Evolutionary conservation across 371 early-diverging fungal species (phyloP).

Genomic region (Mortierella sp.): DNA sequence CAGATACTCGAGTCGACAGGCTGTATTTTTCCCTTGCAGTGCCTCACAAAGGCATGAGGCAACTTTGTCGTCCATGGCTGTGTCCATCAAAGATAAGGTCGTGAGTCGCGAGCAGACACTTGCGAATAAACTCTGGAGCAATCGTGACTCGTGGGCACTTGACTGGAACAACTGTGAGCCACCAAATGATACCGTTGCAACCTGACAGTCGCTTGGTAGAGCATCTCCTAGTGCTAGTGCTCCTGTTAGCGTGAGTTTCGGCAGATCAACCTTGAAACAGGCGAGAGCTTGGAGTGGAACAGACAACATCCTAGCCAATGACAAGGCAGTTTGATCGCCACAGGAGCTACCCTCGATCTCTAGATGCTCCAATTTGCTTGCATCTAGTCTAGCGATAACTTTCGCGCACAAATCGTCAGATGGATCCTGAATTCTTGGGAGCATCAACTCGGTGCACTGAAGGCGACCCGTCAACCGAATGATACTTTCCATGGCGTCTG

Average conservation of each 20-base stretch:
- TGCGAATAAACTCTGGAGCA: slow-evolving; percentile 15
- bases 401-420: slow-evolving; percentile 30
- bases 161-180: slow-evolving; percentile 23
- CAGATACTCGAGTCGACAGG: slow-evolving; percentile 23
- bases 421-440: slow-evolving; percentile 18
- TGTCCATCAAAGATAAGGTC: slow-evolving; percentile 18
- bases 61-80: slow-evolving; percentile 28
- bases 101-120: slow-evolving; percentile 19
- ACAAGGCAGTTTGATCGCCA: slow-evolving; percentile 39
- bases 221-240: slow-evolving; percentile 21
- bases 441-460: slow-evolving; percentile 22
- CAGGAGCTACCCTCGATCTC: slow-evolving; percentile 30
- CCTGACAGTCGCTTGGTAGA: slow-evolving; percentile 13
- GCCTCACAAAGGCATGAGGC: slow-evolving; percentile 23
- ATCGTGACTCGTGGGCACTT: neutral
- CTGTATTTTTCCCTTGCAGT: slow-evolving; percentile 9
- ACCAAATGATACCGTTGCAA: slow-evolving; percentile 33
- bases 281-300: slow-evolving; percentile 10
- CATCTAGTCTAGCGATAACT: slow-evolving; percentile 17
- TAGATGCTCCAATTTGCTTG: slow-evolving; percentile 18
- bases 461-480: slow-evolving; percentile 32
- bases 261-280: slow-evolving; percentile 30
- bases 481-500: slow-evolving; percentile 29
- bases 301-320: slow-evolving; percentile 29
- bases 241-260: slow-evolving; percentile 23